phyloP scores from a whole-genome alignment of 306 rosid genomes.

The Cicer bijugum region DNA sequence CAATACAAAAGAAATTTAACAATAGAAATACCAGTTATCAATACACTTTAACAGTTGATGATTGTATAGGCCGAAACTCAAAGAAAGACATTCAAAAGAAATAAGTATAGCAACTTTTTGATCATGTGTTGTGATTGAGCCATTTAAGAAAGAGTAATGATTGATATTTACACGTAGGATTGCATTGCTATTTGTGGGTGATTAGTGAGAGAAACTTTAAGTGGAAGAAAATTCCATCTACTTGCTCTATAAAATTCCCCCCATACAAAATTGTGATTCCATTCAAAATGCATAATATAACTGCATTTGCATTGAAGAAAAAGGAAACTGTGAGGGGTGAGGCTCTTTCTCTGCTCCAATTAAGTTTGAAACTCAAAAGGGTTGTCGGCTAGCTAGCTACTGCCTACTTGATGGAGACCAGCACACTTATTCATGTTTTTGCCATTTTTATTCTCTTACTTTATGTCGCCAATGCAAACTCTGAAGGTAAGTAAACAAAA shows the following conservation, averaged over 20 bases:
- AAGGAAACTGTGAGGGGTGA: not conserved
- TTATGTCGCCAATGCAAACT: slow-evolving; percentile 56
- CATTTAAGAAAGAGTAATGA: not conserved
- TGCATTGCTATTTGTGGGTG: slow-evolving; percentile 18
- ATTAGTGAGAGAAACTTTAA: slow-evolving; percentile 9
- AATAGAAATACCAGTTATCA: too few relatives aligned
- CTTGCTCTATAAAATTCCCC: slow-evolving; percentile 62
- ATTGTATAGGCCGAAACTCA: too few relatives aligned
- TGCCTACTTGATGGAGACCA: slow-evolving; percentile 50
- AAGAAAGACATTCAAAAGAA: too few relatives aligned
- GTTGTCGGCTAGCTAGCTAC: too few relatives aligned
- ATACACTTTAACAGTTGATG: too few relatives aligned
- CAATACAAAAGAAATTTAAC: too few relatives aligned
- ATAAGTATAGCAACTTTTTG: too few relatives aligned
- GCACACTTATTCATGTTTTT: slow-evolving; percentile 43
- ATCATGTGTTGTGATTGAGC: too few relatives aligned
- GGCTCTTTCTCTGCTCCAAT: slow-evolving; percentile 13
- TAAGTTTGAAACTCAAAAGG: not conserved
- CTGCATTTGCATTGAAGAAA: slow-evolving; percentile 43
- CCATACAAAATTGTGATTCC: slow-evolving; percentile 50
- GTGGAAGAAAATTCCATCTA: slow-evolving; percentile 26
- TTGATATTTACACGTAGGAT: slow-evolving; percentile 20
- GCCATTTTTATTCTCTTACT: slow-evolving; percentile 46
- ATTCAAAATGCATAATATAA: slow-evolving; percentile 38
- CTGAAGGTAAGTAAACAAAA: slow-evolving; percentile 61